Evolutionary conservation across 495 filamentous ascomycete species (phyloP).

Genomic region (Hypoxylon perforatum): DNA sequence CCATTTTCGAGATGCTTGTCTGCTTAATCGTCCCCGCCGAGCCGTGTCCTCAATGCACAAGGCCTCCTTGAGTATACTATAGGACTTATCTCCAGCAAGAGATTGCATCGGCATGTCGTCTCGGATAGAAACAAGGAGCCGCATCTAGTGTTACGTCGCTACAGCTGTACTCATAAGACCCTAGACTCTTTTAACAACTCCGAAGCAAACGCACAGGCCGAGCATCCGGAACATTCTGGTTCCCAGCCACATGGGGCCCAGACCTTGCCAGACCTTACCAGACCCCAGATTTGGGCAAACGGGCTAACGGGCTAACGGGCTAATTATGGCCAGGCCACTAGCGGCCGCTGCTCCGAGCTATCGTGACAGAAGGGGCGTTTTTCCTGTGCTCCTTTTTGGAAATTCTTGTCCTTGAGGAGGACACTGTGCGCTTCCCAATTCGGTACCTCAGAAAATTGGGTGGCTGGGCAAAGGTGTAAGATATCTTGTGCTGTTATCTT

Average conservation of each 20-base stretch:
- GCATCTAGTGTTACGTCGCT: background rate
- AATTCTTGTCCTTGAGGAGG: slow-evolving; percentile 2
- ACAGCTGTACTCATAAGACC: background rate
- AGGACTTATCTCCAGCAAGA: background rate
- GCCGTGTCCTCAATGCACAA: slow-evolving; percentile 6
- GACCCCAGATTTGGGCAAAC: slow-evolving; percentile 43
- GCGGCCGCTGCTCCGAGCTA: slow-evolving; percentile 9
- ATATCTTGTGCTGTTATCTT: slow-evolving; percentile 12
- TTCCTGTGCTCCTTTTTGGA: slow-evolving; percentile 10
- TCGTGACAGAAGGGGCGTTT: slow-evolving; percentile 30
- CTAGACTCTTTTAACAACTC: background rate
- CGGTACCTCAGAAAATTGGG: slow-evolving; percentile 5
- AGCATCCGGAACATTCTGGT: slow-evolving; percentile 31
- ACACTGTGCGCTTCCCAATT: slow-evolving; percentile 20
- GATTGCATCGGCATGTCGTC: background rate
- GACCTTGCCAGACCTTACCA: slow-evolving; percentile 37
- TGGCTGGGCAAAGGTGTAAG: slow-evolving; percentile 6
- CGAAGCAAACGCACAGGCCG: slow-evolving; percentile 40
- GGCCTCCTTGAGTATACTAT: background rate
- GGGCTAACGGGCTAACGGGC: slow-evolving; percentile 40
- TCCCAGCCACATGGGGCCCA: slow-evolving; percentile 38
- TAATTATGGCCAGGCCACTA: slow-evolving; percentile 36
- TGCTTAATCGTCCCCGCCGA: background rate
- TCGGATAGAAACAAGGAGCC: background rate
- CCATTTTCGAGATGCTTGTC: background rate